Evolutionary conservation across 352 stramenopile genomes (phyloP).

Genomic region (Phytopythium litorale): DNA sequence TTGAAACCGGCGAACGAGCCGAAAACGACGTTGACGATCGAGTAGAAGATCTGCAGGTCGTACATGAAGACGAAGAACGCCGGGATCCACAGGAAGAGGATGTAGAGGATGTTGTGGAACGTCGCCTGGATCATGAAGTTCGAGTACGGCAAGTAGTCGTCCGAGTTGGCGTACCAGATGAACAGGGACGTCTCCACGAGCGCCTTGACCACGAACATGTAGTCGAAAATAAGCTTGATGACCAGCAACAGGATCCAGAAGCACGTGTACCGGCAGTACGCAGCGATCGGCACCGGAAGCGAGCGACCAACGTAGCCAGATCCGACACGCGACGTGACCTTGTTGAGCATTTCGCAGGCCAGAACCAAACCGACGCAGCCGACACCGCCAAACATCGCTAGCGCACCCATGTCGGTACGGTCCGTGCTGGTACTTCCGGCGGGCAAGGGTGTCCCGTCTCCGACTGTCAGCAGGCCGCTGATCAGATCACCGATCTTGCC

Average conservation of each 20-base stretch:
- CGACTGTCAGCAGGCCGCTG: conserved; percentile 38
- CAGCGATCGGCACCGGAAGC: conserved; percentile 61
- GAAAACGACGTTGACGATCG: conserved; percentile 70
- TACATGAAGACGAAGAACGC: conserved; percentile 86
- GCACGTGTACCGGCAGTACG: conserved; percentile 75
- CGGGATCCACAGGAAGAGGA: conserved; percentile 80
- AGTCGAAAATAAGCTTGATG: conserved; percentile 81
- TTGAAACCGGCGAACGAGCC: conserved; percentile 85
- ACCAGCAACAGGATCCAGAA: conserved; percentile 78
- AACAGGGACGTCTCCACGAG: conserved; percentile 85
- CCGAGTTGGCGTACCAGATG: conserved; percentile 74
- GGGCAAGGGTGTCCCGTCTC: conserved; percentile 24
- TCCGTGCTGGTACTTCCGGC: conserved; percentile 19
- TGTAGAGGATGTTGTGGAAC: conserved; percentile 86
- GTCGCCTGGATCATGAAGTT: conserved; percentile 80
- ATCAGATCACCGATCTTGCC: conserved; percentile 59
- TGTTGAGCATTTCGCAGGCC: conserved; percentile 69
- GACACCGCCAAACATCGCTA: conserved; percentile 57
- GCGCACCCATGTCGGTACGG: conserved; percentile 52
- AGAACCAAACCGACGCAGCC: conserved; percentile 44
- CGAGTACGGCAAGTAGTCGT: conserved; percentile 74
- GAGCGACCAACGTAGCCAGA: conserved; percentile 76
- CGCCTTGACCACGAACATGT: conserved; percentile 84
- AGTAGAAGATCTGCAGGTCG: conserved; percentile 86
- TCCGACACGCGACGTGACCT: conserved; percentile 59